A percentile compares a stretch with the other conserved stretches of the same genome.
Evolutionary conservation across 352 stramenopile genomes (phyloP).

Genomic region (Lagenidium giganteum): DNA sequence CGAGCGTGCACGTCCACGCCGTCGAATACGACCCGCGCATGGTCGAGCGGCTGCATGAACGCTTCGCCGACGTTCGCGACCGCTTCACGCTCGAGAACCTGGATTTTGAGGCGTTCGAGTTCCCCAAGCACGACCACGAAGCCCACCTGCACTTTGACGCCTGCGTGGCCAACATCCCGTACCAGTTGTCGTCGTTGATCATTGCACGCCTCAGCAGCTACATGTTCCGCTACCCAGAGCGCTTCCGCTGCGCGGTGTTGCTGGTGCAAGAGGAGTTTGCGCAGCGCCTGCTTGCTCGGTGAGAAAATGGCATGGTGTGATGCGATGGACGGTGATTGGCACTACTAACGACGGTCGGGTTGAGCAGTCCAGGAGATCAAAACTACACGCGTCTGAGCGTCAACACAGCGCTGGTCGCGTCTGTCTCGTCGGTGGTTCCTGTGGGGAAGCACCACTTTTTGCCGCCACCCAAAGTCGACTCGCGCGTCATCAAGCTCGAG

Average conservation of each 20-base stretch:
- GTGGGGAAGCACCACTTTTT: conserved; percentile 54
- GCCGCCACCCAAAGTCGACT: conserved; percentile 69
- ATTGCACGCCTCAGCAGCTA: conserved; percentile 55
- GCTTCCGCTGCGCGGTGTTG: conserved; percentile 50
- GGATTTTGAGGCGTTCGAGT: conserved; percentile 28
- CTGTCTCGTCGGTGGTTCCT: conserved; percentile 45
- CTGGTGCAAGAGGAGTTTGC: conserved; percentile 80
- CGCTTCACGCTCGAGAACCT: conserved; percentile 21
- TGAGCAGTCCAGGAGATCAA: conserved; percentile 39
- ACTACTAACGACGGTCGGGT: neutral
- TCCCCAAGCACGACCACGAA: conserved; percentile 9
- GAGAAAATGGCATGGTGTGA: neutral
- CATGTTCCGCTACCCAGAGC: conserved; percentile 41
- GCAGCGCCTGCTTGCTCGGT: conserved; percentile 49
- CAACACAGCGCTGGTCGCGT: conserved; percentile 56
- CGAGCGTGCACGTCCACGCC: conserved; percentile 37
- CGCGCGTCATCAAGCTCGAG: conserved; percentile 56
- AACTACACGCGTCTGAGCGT: conserved; percentile 72
- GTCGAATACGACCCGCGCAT: conserved; percentile 69
- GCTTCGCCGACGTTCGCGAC: conserved; percentile 24
- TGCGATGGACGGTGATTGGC: neutral
- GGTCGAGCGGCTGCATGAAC: conserved; percentile 50
- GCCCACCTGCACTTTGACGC: conserved; percentile 38
- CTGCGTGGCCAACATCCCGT: conserved; percentile 77
- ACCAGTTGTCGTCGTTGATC: conserved; percentile 72